Evolutionary conservation across 805 yeast species (phyloP), one percentile per base, ranked within the genome.

Genomic region (Candida namnaoensis): DNA sequence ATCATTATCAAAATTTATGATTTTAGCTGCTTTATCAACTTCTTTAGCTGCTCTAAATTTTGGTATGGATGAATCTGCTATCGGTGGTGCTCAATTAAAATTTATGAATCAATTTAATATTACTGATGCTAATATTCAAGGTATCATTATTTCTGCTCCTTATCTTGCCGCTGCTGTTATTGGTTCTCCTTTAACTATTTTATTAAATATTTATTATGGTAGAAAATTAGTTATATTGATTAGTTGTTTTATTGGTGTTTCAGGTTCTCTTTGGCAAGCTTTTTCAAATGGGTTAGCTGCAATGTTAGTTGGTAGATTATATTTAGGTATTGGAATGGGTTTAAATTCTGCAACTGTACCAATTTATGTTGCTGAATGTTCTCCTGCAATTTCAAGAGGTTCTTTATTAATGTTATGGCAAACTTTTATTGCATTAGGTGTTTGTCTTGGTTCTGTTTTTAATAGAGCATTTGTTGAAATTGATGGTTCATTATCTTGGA

Each of bases 1-100:
- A 24, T 83, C 64, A 12, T 57, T 69, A 56, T 66, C 73, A 53
- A 51, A 65, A 58, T 70, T 74, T 19, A 72, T 76, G 58, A 71
- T 79, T 8, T 61, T 78, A 52, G 78, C 82, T 37, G 80, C 86
- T 3, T 65, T 80, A 67, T 78, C 84, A n/a, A 51, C 60, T 8
- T 56, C 60, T 1, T 49, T 53, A 38, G 76, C 77, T 14, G 82
- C 84, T 5, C 79, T 82, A 5, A 83, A 80, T 39, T 76, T 72
- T 54, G 88, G 88, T 41, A 78, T 78, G 84, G 88, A 81, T 56
- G 84, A 81, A 56, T 72, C 85, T 7, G 86, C 79, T 9, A 64
- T 78, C 44, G 79, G 80, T 47, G 88, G 87, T 33, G 87, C 87
- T 23, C 75, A 72, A 38, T 56, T 79, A 24, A 74, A 71, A 47